These are phyloP conservation scores for Cercospora sesami DNA, from an alignment of 2,329 filamentous ascomycete species.

Conservation along the genomic window DNA sequence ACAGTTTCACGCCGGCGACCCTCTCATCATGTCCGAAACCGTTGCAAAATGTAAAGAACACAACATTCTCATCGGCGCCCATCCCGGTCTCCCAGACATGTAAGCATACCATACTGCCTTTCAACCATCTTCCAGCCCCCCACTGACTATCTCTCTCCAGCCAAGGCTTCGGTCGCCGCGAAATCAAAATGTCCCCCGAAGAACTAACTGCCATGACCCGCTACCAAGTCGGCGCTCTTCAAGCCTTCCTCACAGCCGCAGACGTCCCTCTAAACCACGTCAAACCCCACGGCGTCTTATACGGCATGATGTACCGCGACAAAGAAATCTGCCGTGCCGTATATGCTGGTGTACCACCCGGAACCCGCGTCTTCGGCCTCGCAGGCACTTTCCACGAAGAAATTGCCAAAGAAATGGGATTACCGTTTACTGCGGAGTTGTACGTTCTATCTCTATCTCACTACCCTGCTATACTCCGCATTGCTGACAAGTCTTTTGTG, in stretches of 20 bases:
- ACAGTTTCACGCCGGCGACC: constrained; percentile 53
- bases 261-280: constrained; percentile 60
- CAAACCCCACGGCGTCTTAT: constrained; percentile 57
- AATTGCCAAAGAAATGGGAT: constrained; percentile 53
- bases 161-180: constrained; percentile 63
- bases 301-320: constrained; percentile 56
- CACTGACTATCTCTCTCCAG: not conserved
- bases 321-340: constrained; percentile 55
- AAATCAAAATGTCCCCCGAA: constrained; percentile 55
- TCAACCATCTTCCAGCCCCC: not conserved
- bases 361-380: constrained; percentile 55
- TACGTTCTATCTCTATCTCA: not conserved
- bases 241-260: constrained; percentile 60
- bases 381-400: constrained; percentile 57
- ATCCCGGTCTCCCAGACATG: constrained; percentile 65
- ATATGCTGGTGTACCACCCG: constrained; percentile 54
- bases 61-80: constrained; percentile 59
- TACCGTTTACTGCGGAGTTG: constrained; percentile 57
- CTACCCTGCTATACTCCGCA: not conserved
- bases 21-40: constrained; percentile 64
- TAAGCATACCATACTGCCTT: not conserved
- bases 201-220: constrained; percentile 51
- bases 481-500: not conserved
- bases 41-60: constrained; percentile 59
- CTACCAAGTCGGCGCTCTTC: constrained; percentile 65